Percentiles rank a stretch among this genome's conserved stretches.
Evolutionary conservation across 140 eudicot species (phyloP).

Genomic region (Flaveria floridana): DNA sequence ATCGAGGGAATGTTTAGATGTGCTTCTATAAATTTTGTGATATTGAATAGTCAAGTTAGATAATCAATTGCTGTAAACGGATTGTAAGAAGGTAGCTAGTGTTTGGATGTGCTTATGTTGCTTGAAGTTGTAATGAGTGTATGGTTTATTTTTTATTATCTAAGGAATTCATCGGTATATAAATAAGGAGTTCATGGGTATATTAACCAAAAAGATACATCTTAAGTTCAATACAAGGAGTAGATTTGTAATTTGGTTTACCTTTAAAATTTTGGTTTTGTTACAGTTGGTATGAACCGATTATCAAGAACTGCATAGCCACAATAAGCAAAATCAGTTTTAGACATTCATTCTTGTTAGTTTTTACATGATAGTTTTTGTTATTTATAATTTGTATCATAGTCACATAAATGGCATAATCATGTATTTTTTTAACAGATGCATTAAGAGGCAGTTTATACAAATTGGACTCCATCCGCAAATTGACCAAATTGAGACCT

Average conservation of each 20-base stretch:
- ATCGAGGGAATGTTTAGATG: not conserved
- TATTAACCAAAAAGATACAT: not conserved
- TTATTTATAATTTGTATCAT: conserved; percentile 1
- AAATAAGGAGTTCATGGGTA: not conserved
- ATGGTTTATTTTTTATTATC: not conserved
- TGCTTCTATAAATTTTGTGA: not conserved
- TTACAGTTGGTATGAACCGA: not conserved
- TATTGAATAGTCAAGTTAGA: not conserved
- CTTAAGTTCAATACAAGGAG: not conserved
- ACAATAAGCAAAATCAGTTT: not conserved
- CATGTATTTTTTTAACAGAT: conserved; percentile 38
- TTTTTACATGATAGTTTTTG: not conserved
- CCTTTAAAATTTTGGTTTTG: not conserved
- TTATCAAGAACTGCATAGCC: not conserved
- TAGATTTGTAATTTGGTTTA: not conserved
- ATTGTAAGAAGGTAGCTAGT: not conserved
- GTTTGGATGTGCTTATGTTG: not conserved
- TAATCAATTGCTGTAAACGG: not conserved
- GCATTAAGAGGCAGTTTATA: conserved; percentile 52
- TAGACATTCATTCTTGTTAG: not conserved
- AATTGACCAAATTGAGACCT: conserved; percentile 85
- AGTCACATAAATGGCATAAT: not conserved
- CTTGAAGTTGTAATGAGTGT: not conserved
- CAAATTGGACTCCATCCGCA: conserved; percentile 50
- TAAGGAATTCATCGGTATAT: not conserved